Evolutionary conservation across 768 basidiomycete genomes (phyloP), one percentile per base, ranked within the genome.

Genomic region (Mrakia hoshinonis): DNA sequence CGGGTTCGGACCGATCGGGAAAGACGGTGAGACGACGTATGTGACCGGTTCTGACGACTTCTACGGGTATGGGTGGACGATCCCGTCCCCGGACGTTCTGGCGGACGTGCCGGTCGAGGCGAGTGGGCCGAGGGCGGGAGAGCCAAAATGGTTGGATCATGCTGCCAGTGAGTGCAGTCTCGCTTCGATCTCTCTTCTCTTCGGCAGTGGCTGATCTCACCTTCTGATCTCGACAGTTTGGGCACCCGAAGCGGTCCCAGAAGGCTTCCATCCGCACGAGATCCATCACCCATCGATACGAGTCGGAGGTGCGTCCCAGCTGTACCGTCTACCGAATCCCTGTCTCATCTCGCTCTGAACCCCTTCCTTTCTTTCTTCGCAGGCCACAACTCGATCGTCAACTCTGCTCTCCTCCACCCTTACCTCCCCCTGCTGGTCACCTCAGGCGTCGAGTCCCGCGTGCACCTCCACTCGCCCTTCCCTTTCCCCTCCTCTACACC

Each of bases 361-460:
- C 58, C 22, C 20, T 38, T 20, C 12, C 34, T 34, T 22, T 22
- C n/a, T 29, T 9, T 1, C 10, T 36, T 1, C 15, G 7, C 58
- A 61, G 58, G 58, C 34, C 58, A 61, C 58, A 38, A 36, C 58
- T 61, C 58, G 7, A 61, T 61, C 58, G 58, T 61, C 31, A 61
- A 61, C 58, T 61, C 58, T 3, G 58, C 58, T 38, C 58, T 61
- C 20, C 58, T 61, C 6, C 58, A 61, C 36, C 58, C 58, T 18
- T 61, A 61, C 58, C 58, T 61, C 20, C 58, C 58, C 20, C 20
- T 61, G 7, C 58, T 61, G 3, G 18, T 61, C 36, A 61, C 58
- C 58, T 61, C 58, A 22, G 58, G 58, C 31, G 58, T 61, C 20
- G 31, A 36, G 18, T 61, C 58, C 6, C 49, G 55, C 55, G 55